phyloP scores from a whole-genome alignment of 75 land plant species.

The Adiantum capillusveneris region DNA sequence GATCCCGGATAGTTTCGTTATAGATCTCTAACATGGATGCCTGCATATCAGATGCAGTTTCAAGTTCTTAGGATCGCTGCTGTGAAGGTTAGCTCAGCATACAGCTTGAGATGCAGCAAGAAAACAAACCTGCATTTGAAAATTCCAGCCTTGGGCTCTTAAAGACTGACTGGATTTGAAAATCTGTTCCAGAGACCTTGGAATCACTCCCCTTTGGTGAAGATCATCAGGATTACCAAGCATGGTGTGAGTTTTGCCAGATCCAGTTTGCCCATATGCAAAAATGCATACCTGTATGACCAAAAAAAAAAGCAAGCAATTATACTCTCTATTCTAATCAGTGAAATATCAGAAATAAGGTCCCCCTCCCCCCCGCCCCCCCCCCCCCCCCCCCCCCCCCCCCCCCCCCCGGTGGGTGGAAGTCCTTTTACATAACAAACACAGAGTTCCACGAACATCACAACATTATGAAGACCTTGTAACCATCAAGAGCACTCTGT shows the following conservation, averaged over 20 bases:
- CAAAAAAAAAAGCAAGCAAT: background rate
- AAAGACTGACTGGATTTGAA: conserved; percentile 68
- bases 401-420: no score
- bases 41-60: conserved; percentile 19
- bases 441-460: background rate
- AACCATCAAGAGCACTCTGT: conserved; percentile 96
- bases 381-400: no score
- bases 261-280: conserved; percentile 99
- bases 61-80: no score
- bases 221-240: conserved; percentile 68
- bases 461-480: conserved; percentile 52
- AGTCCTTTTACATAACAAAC: no score
- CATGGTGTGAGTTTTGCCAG: conserved; percentile 97
- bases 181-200: conserved; percentile 89
- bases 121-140: conserved; percentile 72
- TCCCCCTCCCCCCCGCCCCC: no score
- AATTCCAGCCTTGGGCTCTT: conserved; percentile 74
- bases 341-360: background rate
- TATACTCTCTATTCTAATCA: background rate
- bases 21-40: conserved; percentile 98
- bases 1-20: conserved; percentile 90
- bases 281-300: conserved; percentile 93
- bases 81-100: no score
- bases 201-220: conserved; percentile 77
- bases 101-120: no score